Conservation (phyloP, 345 rosid species). For the Eucalyptus camaldulensis region DNA sequence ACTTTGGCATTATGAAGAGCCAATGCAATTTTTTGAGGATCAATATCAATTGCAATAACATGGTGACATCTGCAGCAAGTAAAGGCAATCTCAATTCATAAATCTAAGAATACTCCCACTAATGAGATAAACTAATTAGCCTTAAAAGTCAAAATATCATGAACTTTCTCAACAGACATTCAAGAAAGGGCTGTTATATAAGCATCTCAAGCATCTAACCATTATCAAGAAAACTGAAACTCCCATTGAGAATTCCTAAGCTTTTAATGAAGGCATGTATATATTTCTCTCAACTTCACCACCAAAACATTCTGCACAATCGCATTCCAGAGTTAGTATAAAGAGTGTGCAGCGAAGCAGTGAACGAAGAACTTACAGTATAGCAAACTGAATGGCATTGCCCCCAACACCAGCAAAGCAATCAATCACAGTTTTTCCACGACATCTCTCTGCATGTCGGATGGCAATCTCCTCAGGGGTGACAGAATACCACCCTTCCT, state of each 20-base stretch:
- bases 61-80: conserved; percentile 9
- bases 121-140: background rate
- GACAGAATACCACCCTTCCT: conserved; percentile 42
- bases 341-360: background rate
- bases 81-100: background rate
- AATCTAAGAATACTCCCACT: background rate
- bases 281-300: background rate
- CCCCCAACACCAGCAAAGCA: conserved; percentile 42
- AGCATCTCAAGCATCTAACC: background rate
- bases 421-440: conserved; percentile 24
- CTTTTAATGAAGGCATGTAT: background rate
- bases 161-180: background rate
- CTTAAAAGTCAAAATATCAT: background rate
- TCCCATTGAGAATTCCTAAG: background rate
- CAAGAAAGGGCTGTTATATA: background rate
- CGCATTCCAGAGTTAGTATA: background rate
- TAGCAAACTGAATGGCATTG: conserved; percentile 41
- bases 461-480: conserved; percentile 36
- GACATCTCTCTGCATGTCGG: conserved; percentile 26
- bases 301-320: background rate
- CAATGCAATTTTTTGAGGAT: conserved; percentile 24
- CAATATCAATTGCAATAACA: conserved; percentile 42
- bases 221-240: background rate
- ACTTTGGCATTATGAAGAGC: conserved; percentile 29
- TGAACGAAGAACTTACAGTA: background rate